Conservation (phyloP, 192 early-diverging fungal species). For the Pilaira anomala region DNA sequence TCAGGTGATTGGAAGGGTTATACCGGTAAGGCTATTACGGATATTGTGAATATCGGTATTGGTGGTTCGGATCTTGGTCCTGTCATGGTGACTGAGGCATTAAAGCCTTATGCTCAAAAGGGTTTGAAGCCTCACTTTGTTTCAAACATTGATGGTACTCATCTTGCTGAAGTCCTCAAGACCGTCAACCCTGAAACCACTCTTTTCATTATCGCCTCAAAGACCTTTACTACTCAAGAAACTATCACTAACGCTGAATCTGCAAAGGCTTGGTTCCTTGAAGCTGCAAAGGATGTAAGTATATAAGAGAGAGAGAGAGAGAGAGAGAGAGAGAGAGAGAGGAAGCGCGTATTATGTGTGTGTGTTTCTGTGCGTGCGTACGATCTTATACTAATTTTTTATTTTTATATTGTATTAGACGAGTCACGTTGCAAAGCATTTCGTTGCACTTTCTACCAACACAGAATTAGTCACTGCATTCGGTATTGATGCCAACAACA, state of each 20-base stretch:
- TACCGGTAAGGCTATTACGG: slow-evolving; percentile 90
- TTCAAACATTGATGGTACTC: slow-evolving; percentile 97
- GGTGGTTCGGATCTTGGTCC: slow-evolving; percentile 98
- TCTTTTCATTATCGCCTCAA: slow-evolving; percentile 94
- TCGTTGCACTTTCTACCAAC: slow-evolving; percentile 98
- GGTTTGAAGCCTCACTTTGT: slow-evolving; percentile 91
- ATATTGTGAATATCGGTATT: slow-evolving; percentile 98
- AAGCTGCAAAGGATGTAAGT: slow-evolving; percentile 78
- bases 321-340: neutral
- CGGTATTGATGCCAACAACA: slow-evolving; percentile 93
- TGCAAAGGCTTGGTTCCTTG: slow-evolving; percentile 92
- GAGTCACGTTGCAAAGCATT: slow-evolving; percentile 96
- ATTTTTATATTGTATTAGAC: slow-evolving; percentile 30
- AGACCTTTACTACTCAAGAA: slow-evolving; percentile 99
- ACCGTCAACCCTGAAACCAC: slow-evolving; percentile 80
- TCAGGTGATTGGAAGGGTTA: slow-evolving; percentile 95
- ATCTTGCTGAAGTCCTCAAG: slow-evolving; percentile 92
- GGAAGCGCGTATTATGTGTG: neutral
- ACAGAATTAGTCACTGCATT: slow-evolving; percentile 82
- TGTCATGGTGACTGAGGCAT: slow-evolving; percentile 98
- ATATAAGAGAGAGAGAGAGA: neutral
- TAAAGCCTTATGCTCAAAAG: slow-evolving; percentile 85
- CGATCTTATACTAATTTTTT: neutral
- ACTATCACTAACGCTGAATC: slow-evolving; percentile 96
- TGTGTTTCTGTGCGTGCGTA: neutral